Percentiles rank a stretch among this genome's conserved stretches.
These are phyloP conservation scores for Musa schizocarpa DNA, from an alignment of 176 grass and related monocot species.

Conservation along the genomic window DNA sequence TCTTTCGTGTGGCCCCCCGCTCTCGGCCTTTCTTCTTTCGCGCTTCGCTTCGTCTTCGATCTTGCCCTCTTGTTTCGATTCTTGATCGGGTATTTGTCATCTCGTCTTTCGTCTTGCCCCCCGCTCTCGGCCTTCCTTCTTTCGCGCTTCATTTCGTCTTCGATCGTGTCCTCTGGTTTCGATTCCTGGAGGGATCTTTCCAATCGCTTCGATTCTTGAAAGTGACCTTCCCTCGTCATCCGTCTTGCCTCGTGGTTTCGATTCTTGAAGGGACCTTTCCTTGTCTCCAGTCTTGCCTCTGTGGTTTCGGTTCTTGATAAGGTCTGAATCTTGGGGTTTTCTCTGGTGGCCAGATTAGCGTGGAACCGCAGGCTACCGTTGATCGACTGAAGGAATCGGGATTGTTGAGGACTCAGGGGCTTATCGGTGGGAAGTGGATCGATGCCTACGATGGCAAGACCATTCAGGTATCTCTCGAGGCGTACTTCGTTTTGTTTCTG, in stretches of 20 bases:
- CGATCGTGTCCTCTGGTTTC: background rate
- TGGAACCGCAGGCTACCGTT: constrained; percentile 42
- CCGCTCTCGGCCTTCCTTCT: background rate
- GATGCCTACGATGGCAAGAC: constrained; percentile 83
- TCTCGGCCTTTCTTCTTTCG: background rate
- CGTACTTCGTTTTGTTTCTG: background rate
- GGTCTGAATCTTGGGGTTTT: background rate
- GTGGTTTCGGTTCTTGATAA: constrained; percentile 4
- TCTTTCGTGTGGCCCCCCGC: background rate
- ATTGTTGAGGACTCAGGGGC: constrained; percentile 58
- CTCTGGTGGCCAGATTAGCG: constrained; percentile 40
- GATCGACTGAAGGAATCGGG: constrained; percentile 54
- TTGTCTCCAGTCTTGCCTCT: background rate
- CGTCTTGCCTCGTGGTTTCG: background rate
- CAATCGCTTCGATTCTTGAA: background rate
- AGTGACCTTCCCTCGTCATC: background rate
- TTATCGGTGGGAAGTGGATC: constrained; percentile 75
- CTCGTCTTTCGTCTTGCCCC: background rate
- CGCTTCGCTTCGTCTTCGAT: background rate
- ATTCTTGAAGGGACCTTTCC: background rate
- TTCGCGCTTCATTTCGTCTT: background rate
- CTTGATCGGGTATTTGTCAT: background rate
- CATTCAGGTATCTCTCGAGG: constrained; percentile 38
- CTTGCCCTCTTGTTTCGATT: background rate
- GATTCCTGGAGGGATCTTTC: background rate